Conservation (phyloP, 176 grass and related monocot genomes). For the Olyra latifolia region DNA sequence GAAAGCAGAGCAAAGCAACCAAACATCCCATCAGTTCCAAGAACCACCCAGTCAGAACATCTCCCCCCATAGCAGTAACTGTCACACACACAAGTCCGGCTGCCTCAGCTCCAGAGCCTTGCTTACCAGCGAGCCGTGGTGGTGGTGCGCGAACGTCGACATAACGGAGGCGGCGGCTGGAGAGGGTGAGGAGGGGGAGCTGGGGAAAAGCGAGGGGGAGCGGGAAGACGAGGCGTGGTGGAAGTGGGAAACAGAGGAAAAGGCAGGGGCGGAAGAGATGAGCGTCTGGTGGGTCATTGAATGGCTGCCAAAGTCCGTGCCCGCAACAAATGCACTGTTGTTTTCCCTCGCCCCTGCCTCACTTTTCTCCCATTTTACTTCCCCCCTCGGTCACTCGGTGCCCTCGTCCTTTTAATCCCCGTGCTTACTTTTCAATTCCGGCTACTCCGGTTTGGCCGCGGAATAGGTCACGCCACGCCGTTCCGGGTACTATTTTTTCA, state of each 20-base stretch:
- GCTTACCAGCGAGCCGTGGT: slow-evolving; percentile 43
- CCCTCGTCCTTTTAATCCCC: background rate
- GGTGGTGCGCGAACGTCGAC: slow-evolving; percentile 45
- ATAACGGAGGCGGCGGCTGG: slow-evolving; percentile 6
- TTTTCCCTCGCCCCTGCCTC: background rate
- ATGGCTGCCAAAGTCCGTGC: slow-evolving; percentile 87
- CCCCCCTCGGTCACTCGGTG: background rate
- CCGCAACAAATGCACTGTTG: slow-evolving; percentile 73
- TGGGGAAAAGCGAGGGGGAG: slow-evolving; percentile 25
- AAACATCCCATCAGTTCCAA: slow-evolving; percentile 20
- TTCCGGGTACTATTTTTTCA: no score
- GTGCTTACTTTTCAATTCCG: no score
- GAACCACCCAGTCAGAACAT: background rate
- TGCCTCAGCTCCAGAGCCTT: background rate
- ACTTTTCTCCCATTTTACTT: background rate
- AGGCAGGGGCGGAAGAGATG: slow-evolving; percentile 55
- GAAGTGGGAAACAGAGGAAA: slow-evolving; percentile 45
- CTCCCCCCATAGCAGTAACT: background rate
- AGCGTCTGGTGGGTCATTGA: slow-evolving; percentile 82
- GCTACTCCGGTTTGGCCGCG: no score
- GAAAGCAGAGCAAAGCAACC: background rate
- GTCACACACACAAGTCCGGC: background rate
- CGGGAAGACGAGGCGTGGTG: slow-evolving; percentile 26
- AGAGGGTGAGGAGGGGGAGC: background rate
- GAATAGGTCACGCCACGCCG: no score